A percentile compares a stretch with the other conserved stretches of the same genome.
These are phyloP conservation scores for Syzygium aromaticum DNA, from an alignment of 345 rosid species.

Conservation along the genomic window DNA sequence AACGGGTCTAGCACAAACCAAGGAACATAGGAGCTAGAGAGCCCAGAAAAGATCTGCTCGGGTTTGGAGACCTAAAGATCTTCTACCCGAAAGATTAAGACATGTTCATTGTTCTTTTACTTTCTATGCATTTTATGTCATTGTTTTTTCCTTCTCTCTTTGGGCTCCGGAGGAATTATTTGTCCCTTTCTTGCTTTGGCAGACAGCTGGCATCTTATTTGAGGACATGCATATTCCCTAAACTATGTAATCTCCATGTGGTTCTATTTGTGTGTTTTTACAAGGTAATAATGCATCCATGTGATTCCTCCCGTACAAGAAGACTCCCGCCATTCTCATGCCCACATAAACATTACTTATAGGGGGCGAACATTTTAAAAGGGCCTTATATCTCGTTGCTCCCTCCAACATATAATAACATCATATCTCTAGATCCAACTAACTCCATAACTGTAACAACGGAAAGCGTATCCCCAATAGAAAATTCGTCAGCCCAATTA, in stretches of 20 bases:
- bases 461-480: slow-evolving; percentile 22
- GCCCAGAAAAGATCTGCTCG: not conserved
- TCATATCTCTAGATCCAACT: slow-evolving; percentile 19
- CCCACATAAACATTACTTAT: not conserved
- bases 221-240: not conserved
- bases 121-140: not conserved
- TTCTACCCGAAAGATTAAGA: not conserved
- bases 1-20: not conserved
- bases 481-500: slow-evolving; percentile 24
- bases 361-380: not conserved
- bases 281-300: not conserved
- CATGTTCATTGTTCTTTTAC: not conserved
- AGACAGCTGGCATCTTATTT: not conserved
- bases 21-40: not conserved
- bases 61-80: not conserved
- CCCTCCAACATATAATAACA: not conserved
- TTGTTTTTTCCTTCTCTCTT: not conserved
- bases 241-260: not conserved
- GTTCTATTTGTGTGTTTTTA: not conserved
- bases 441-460: slow-evolving; percentile 64
- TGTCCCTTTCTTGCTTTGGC: not conserved
- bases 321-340: not conserved
- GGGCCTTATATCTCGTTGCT: not conserved
- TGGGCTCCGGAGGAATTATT: not conserved
- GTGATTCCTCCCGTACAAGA: not conserved